Conservation (phyloP, 208 protist genomes). For the Crithidia expoeki region DNA sequence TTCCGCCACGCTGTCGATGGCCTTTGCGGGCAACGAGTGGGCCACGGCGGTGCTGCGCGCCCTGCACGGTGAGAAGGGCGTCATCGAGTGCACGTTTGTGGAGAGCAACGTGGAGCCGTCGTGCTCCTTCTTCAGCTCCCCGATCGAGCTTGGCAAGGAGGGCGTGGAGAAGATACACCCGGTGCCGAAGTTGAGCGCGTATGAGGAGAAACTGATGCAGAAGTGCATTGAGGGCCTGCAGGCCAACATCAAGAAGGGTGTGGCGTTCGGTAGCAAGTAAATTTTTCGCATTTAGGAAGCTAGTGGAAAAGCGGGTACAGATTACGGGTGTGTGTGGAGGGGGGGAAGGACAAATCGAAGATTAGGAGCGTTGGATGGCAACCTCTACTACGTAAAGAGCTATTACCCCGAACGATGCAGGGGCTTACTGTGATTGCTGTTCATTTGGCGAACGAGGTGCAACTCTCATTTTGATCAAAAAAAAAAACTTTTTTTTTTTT, state of each 20-base stretch:
- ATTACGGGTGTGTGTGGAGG: too few relatives aligned
- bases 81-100: constrained; percentile 76
- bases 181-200: constrained; percentile 61
- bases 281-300: background rate
- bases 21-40: constrained; percentile 88
- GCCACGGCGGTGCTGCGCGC: constrained; percentile 54
- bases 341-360: too few relatives aligned
- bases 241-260: constrained; percentile 86
- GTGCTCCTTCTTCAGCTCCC: constrained; percentile 76
- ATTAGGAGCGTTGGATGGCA: too few relatives aligned
- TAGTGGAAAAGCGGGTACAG: background rate
- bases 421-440: too few relatives aligned
- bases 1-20: constrained; percentile 77
- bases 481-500: constrained; percentile 20
- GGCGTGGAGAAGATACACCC: constrained; percentile 68
- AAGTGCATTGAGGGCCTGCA: constrained; percentile 80
- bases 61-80: constrained; percentile 59
- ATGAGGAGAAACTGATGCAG: constrained; percentile 73
- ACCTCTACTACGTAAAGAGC: too few relatives aligned
- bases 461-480: too few relatives aligned
- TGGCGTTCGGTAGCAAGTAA: constrained; percentile 49
- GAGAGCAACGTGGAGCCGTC: constrained; percentile 61
- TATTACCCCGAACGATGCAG: too few relatives aligned
- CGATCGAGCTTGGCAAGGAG: constrained; percentile 75
- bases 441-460: too few relatives aligned